These are phyloP conservation scores for Remersonia thermophila DNA, from an alignment of 2,329 filamentous ascomycete genomes.

Conservation along the genomic window DNA sequence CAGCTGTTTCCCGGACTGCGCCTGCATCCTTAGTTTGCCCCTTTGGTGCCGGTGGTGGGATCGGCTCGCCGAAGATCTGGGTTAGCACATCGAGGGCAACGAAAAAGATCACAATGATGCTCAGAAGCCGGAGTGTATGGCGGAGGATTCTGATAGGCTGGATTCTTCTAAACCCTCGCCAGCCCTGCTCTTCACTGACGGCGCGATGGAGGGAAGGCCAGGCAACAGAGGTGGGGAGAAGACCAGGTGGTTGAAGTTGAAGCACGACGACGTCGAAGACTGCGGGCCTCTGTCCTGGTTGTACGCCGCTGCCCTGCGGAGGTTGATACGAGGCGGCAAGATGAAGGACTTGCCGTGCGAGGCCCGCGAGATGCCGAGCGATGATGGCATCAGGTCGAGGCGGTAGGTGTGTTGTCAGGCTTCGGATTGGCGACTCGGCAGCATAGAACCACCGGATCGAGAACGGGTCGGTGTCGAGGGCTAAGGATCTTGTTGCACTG, in stretches of 20 bases:
- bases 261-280: constrained; percentile 49
- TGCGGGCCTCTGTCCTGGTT: constrained; percentile 40
- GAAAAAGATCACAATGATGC: constrained; percentile 28
- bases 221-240: constrained; percentile 59
- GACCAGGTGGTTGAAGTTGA: constrained; percentile 55
- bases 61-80: constrained; percentile 11
- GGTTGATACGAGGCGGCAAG: constrained; percentile 43
- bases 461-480: no score
- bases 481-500: no score
- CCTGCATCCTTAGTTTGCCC: not conserved
- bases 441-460: no score
- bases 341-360: constrained; percentile 39
- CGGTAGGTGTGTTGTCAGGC: no score
- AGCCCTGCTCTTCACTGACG: constrained; percentile 48
- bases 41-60: not conserved
- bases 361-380: constrained; percentile 33
- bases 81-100: constrained; percentile 37
- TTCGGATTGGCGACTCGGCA: no score
- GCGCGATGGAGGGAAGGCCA: constrained; percentile 54
- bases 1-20: constrained; percentile 49
- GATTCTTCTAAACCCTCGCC: constrained; percentile 26
- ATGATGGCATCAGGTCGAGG: constrained; percentile 26
- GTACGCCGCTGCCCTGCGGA: constrained; percentile 47
- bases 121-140: constrained; percentile 38
- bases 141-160: constrained; percentile 47